Evolutionary conservation across 176 grass and related monocot genomes (phyloP).

Genomic region (Hordeum marinum): DNA sequence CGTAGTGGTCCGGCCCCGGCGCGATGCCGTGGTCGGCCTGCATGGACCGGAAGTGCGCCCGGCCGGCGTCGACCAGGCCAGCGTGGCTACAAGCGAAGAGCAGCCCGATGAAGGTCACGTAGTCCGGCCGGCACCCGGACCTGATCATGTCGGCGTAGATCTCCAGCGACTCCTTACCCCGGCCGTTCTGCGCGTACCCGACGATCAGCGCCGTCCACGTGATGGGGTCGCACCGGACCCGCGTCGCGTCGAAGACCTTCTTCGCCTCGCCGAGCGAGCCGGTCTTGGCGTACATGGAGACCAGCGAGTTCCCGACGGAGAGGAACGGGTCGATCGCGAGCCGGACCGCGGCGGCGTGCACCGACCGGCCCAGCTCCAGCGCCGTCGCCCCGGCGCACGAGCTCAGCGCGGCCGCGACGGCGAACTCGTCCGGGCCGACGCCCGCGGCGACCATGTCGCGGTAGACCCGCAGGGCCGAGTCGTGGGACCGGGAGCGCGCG

Average conservation of each 20-base stretch:
- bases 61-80: conserved; percentile 35
- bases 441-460: conserved; percentile 27
- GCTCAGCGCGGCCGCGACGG: conserved; percentile 35
- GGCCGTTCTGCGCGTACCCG: conserved; percentile 50
- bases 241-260: conserved; percentile 42
- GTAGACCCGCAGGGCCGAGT: conserved; percentile 25
- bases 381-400: conserved; percentile 34
- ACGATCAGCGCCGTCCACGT: conserved; percentile 58
- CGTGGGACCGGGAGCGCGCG: conserved; percentile 38
- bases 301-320: conserved; percentile 55
- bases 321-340: conserved; percentile 31
- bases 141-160: conserved; percentile 38
- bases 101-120: conserved; percentile 57
- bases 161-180: conserved; percentile 27
- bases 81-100: conserved; percentile 70
- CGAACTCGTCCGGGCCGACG: conserved; percentile 42
- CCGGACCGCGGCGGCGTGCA: conserved; percentile 29
- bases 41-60: conserved; percentile 47
- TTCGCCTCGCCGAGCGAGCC: conserved; percentile 36
- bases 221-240: conserved; percentile 15
- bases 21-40: conserved; percentile 15
- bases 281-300: conserved; percentile 64
- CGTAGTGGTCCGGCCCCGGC: conserved; percentile 52
- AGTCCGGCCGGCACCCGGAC: conserved; percentile 42
- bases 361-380: conserved; percentile 36